phyloP scores from a whole-genome alignment of 2,329 filamentous ascomycete species.

The Ophiostoma ips region DNA sequence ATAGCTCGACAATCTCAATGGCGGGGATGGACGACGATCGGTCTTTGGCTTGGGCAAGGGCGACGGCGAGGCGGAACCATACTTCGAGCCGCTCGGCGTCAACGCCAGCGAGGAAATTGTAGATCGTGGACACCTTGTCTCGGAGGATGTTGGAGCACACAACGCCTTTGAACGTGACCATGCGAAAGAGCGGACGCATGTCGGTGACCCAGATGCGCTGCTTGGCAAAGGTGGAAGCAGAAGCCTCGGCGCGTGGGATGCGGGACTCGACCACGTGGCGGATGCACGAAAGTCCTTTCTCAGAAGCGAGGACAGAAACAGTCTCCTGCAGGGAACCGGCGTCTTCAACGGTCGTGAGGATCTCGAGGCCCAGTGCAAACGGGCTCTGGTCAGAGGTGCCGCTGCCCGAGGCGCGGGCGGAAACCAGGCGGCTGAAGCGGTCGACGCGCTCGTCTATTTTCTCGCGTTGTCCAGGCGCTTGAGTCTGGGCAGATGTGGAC shows the following conservation, averaged over 20 bases:
- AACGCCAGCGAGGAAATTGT: constrained; percentile 23
- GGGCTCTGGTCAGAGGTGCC: neutral
- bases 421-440: neutral
- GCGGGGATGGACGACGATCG: neutral
- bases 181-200: constrained; percentile 17
- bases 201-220: constrained; percentile 3
- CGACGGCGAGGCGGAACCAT: constrained; percentile 21
- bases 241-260: neutral
- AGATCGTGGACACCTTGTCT: constrained; percentile 22
- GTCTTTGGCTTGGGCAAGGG: neutral
- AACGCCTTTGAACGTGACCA: constrained; percentile 23
- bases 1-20: constrained; percentile 9
- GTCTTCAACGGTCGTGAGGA: neutral
- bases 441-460: neutral
- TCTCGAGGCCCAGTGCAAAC: constrained; percentile 5
- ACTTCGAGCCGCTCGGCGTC: constrained; percentile 18
- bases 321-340: constrained; percentile 1
- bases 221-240: neutral
- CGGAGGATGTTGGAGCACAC: constrained; percentile 26
- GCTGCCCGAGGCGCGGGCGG: too few species aligned
- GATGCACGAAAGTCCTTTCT: constrained; percentile 6
- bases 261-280: neutral
- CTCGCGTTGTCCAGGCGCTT: neutral
- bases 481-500: neutral
- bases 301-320: neutral